Base-by-base conservation (phyloP, 1,284 basidiomycete genomes). In the Cryptococcus sp. region DNA sequence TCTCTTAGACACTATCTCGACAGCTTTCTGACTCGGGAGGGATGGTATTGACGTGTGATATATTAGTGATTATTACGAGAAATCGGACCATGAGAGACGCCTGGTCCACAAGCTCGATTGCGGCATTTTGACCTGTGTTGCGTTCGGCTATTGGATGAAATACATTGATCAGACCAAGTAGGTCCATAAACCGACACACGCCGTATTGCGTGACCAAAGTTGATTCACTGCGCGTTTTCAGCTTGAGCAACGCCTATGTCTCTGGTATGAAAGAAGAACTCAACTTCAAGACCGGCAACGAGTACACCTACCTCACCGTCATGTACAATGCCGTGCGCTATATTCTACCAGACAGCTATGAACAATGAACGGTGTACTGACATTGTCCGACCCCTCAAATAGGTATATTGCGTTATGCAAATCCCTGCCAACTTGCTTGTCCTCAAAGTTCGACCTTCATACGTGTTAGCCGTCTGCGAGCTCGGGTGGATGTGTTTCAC, bases 91-190 rank as follows among this genome's bases (percentile, higher is more conserved):
- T 20, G 62, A 63, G 46, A 46, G 62, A 17, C 47, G 52, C 8
- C 50, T 63, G 15, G 55, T 63, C 5, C 44, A 41, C n/a, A 63
- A 63, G 41, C 52, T 63, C 37, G 62, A 63, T 41, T 50, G 43
- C 23, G 52, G 50, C 37, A 46, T 63, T 22, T 50, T 63, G 19
- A 44, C 46, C 20, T 45, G 40, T 29, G 39, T 53, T 6, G 52
- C 58, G 26, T 41, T 63, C 17, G 61, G 61, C n/a, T 63, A 55
- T 51, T 56, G 55, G 52, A 58, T 63, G 48, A 63, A 63, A 34
- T 55, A 61, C 46, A 50, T 68, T 46, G 66, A 68, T 55, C 66
- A 68, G 54, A 60, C 57, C 46, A 68, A 68, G 46, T 57, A 61
- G 13, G 29, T 4, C 29, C 29, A 34, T 5, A 34, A 2, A 7